phyloP scores from a whole-genome alignment of 306 rosid genomes.

The Cucurbita moschata region DNA sequence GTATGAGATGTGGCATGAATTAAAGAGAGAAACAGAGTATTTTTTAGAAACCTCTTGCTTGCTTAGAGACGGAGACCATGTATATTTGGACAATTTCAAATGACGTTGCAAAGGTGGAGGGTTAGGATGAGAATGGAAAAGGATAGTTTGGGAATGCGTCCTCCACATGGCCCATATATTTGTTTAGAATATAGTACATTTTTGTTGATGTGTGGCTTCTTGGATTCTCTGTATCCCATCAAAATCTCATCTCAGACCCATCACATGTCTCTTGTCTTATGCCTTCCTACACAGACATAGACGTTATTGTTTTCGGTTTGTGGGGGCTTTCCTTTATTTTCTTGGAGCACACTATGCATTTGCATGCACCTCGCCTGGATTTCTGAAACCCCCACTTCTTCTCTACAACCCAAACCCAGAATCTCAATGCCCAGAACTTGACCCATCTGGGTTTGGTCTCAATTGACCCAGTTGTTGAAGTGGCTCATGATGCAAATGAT shows the following conservation, averaged over 20 bases:
- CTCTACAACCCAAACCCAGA: background rate
- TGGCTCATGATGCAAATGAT: background rate
- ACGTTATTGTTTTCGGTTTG: background rate
- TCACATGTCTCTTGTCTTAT: conserved; percentile 7
- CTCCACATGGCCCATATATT: background rate
- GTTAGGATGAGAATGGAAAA: background rate
- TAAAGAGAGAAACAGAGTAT: too few relatives aligned
- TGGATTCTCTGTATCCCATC: conserved; percentile 3
- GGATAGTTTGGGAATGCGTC: background rate
- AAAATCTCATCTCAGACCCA: conserved; percentile 3
- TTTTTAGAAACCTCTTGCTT: too few relatives aligned
- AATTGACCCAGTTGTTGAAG: too few relatives aligned
- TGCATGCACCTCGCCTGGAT: too few relatives aligned
- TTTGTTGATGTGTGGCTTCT: background rate
- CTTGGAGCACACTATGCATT: too few relatives aligned
- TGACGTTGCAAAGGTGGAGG: background rate
- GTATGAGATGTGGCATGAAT: too few relatives aligned
- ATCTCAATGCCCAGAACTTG: background rate
- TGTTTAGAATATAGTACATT: background rate
- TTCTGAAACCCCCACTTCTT: too few relatives aligned
- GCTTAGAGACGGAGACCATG: too few relatives aligned
- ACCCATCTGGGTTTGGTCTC: too few relatives aligned
- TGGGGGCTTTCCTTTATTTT: background rate
- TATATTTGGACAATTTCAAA: too few relatives aligned
- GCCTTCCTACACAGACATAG: background rate